Evolutionary conservation across 2,329 filamentous ascomycete genomes (phyloP).

Genomic region (Fusarium metavorans): DNA sequence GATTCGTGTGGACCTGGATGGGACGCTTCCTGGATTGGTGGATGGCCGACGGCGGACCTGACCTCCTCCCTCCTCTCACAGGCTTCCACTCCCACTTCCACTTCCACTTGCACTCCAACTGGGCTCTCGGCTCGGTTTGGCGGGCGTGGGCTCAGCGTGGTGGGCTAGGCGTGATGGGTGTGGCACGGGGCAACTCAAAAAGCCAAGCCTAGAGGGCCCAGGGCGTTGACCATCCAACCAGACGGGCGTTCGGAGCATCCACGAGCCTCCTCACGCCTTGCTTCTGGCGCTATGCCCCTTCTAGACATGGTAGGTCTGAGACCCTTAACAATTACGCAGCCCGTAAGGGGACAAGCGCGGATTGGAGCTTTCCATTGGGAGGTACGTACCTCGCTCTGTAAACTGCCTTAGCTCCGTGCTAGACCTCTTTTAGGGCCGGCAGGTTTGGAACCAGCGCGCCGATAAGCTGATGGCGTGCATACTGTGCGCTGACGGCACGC

Average conservation of each 20-base stretch:
- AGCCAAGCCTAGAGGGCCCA: slow-evolving; percentile 12
- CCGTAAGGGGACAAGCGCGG: slow-evolving; percentile 39
- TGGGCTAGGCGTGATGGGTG: slow-evolving; percentile 5
- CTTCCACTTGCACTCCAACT: slow-evolving; percentile 11
- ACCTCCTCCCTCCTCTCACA: neutral
- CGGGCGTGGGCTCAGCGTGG: slow-evolving; percentile 11
- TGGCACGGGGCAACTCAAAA: slow-evolving; percentile 39
- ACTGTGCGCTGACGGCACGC: slow-evolving; percentile 31
- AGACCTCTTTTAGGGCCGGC: slow-evolving; percentile 40
- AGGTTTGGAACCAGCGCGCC: slow-evolving; percentile 38
- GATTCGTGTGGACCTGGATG: slow-evolving; percentile 24
- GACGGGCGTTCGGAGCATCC: slow-evolving; percentile 22
- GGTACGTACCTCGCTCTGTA: slow-evolving; percentile 36
- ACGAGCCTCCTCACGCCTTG: slow-evolving; percentile 17
- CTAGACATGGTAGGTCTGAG: slow-evolving; percentile 22
- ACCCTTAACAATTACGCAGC: slow-evolving; percentile 40
- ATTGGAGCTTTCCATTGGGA: slow-evolving; percentile 14
- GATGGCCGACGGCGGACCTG: slow-evolving; percentile 20
- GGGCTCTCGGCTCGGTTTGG: slow-evolving; percentile 24
- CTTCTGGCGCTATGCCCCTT: slow-evolving; percentile 28
- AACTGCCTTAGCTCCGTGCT: slow-evolving; percentile 34
- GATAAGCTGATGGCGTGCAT: slow-evolving; percentile 47
- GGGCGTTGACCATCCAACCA: slow-evolving; percentile 45
- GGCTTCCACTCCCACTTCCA: neutral
- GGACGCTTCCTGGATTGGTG: slow-evolving; percentile 15